Conservation (phyloP, 331 rosid genomes). For the Quercus tomentella region DNA sequence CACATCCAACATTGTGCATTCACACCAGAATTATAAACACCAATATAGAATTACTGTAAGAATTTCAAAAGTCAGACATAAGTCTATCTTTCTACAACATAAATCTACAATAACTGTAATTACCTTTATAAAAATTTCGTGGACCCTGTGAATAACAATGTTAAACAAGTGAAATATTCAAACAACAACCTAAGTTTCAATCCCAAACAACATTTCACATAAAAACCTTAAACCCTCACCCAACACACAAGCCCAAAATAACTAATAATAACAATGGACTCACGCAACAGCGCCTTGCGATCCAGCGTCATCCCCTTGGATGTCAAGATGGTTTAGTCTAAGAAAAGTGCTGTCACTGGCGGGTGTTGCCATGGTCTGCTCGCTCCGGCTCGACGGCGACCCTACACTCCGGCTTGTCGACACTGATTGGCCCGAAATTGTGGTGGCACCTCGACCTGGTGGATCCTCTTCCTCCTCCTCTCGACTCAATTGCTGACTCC, state of each 20-base stretch:
- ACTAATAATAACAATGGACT: constrained; percentile 23
- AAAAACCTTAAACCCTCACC: background rate
- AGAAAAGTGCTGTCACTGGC: constrained; percentile 61
- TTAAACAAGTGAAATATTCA: background rate
- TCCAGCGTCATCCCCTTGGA: constrained; percentile 78
- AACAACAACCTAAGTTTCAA: background rate
- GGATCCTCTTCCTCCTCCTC: constrained; percentile 70
- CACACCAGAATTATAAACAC: background rate
- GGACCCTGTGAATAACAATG: background rate
- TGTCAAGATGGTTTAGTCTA: constrained; percentile 69
- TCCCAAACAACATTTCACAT: background rate
- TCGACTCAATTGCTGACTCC: constrained; percentile 48
- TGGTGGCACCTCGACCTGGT: constrained; percentile 40
- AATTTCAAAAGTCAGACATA: background rate
- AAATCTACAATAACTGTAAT: background rate
- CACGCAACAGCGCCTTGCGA: constrained; percentile 77
- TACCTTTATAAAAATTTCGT: background rate
- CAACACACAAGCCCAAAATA: background rate
- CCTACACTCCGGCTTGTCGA: constrained; percentile 91
- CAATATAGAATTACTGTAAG: background rate
- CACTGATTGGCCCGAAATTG: constrained; percentile 65
- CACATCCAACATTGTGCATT: background rate
- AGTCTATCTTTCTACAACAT: background rate
- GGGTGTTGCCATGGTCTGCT: constrained; percentile 83
- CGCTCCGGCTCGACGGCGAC: constrained; percentile 82